Base-by-base conservation (phyloP, 257 asterid species). In the Avicennia marina region DNA sequence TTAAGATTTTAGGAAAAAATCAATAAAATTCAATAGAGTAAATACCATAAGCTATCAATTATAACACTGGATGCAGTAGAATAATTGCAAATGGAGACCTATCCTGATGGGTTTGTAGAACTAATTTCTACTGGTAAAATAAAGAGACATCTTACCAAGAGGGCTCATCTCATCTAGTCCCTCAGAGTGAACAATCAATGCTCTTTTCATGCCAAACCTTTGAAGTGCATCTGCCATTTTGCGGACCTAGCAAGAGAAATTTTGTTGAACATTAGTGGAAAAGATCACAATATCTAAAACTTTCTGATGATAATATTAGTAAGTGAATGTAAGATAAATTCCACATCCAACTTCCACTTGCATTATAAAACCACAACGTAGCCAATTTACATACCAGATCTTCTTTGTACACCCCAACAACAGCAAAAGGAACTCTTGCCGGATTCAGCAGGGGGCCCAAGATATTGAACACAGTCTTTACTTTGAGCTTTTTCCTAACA, bases 161-260 rank as follows among this genome's bases (percentile, higher is more conserved):
- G 94, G 90, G 43, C 90, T 84, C 83, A 84, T 84, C 65, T 84
- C 90, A 48, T 84, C 94, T 54, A 84, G 74, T 40, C 94, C 90
- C 62, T 81, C 83, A 1, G 90, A 84, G 73, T 84, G 94, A 72
- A 84, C 90, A 17, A 84, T 74, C 71, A 81, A 58, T 5, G 90
- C 83, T 63, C 90, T 63, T 63, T 73, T 72, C 94, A 81, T 81
- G 68, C 94, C 94, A 45, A 74, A 84, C 25, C 76, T 70, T 60
- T 84, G 94, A 21, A 84, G 77, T 34, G 90, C 85, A 18, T 72
- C 77, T 0, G 87, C 94, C 90, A 84, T 84, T 58, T 72, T 85
- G 24, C 69, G 60, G 58, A 84, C 94, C 94, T 84, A 55, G 16
- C 39, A 59, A 39, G 27, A 13, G 13, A 57, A 29, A 29, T 29